Base-by-base conservation (phyloP, 73 alveolate species). In the Paramecium caudatum region DNA sequence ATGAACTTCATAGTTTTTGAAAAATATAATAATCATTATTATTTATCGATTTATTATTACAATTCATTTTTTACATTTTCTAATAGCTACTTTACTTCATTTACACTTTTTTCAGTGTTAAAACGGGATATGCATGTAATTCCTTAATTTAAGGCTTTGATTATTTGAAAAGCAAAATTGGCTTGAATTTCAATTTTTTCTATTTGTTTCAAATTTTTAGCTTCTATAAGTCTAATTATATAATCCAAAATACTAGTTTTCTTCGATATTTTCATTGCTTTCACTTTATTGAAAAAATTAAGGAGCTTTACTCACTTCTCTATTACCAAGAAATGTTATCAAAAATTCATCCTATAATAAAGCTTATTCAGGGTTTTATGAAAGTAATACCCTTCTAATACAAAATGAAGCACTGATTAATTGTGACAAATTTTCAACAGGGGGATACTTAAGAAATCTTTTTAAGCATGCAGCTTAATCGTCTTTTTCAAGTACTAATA, bases 361-460 rank as follows among this genome's bases (percentile, higher is more conserved):
- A 0, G 80, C 46, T 55, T 55, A 12, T 21, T 55, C 80, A 4
- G 80, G 80, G 30, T 55, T 55, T 4, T 5, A 37, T 27, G 80
- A 55, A 12, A 27, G 46, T 55, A 55, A 27, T 2, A 55, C 80
- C 7, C 46, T 21, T 55, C 30, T 55, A 19, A 55, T 55, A 5
- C 80, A 27, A 55, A 55, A 55, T 0, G 80, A 37, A 9, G 80
- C 80, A 12, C 30, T n/a, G n/a, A 65, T 65, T 43, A 65, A 65
- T 65, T 33, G 34, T 5, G 88, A 39, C 16, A 86, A 15, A 43
- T 86, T 46, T 86, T 86, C 93, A 15, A 86, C 90, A 21, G 93
- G 93, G 21, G 93, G 93, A 17, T 86, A 86, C 46, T 86, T 61
- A 4, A 86, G 34, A 41, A 86, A 86, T 27, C 93, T 86, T 86